phyloP scores from a whole-genome alignment of 2,329 filamentous ascomycete species.

The Cryphonectria nitschkei region DNA sequence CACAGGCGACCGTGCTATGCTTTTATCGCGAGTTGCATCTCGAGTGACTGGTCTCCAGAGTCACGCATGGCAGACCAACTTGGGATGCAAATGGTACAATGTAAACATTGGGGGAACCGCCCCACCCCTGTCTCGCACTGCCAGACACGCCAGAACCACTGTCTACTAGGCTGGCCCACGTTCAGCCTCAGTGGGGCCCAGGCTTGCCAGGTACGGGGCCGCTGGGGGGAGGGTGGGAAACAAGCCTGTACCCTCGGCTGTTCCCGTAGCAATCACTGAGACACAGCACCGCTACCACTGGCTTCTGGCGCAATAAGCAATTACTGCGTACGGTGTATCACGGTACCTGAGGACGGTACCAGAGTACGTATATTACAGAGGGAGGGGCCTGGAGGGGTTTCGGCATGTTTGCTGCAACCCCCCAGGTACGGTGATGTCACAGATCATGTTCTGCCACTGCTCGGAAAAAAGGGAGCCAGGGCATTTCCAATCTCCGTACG shows the following conservation, averaged over 20 bases:
- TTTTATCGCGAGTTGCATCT: neutral
- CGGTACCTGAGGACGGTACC: neutral
- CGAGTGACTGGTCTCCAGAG: conserved; percentile 3
- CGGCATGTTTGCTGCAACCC: conserved; percentile 4
- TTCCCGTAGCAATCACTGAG: conserved; percentile 9
- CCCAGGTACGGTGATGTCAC: conserved; percentile 1
- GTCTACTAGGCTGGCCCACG: neutral
- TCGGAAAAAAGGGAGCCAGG: neutral
- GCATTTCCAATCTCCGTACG: neutral
- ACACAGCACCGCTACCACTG: neutral
- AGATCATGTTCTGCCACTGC: neutral
- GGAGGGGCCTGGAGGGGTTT: neutral
- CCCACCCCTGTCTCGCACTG: conserved; percentile 5
- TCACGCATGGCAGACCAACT: neutral
- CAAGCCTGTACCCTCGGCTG: conserved; percentile 6
- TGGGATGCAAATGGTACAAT: conserved; percentile 1
- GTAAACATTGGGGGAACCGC: conserved; percentile 11
- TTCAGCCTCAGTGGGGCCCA: conserved; percentile 16
- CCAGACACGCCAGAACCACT: neutral
- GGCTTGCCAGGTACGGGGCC: neutral
- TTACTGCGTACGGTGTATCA: neutral
- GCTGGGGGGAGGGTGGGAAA: neutral
- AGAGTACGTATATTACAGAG: neutral
- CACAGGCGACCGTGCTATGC: neutral
- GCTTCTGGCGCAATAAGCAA: neutral